Percentiles rank a stretch among this genome's conserved stretches.
Evolutionary conservation across 164 flowering plant genomes (phyloP).

Genomic region (Cinnamomum chago): DNA sequence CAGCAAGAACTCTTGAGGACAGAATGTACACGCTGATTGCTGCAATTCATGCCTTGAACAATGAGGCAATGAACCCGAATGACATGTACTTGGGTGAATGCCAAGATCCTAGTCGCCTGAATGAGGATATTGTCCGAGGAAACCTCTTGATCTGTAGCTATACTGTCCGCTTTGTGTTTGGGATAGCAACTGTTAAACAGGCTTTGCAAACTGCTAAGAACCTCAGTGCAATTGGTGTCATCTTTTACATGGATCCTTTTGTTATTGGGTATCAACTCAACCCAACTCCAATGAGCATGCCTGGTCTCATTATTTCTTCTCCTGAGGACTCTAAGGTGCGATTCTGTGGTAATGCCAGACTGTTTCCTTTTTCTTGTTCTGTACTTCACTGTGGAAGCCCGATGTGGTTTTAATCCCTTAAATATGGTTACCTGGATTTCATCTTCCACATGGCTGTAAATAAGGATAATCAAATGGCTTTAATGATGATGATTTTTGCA

Average conservation of each 20-base stretch:
- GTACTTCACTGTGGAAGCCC: neutral
- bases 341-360: neutral
- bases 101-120: slow-evolving; percentile 67
- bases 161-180: slow-evolving; percentile 89
- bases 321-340: slow-evolving; percentile 86
- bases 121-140: slow-evolving; percentile 56
- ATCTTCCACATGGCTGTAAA: too few species aligned
- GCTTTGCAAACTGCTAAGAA: slow-evolving; percentile 76
- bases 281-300: slow-evolving; percentile 78
- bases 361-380: neutral
- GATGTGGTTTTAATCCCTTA: neutral
- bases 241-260: slow-evolving; percentile 93
- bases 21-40: slow-evolving; percentile 59
- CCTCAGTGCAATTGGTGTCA: slow-evolving; percentile 83
- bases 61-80: slow-evolving; percentile 38
- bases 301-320: slow-evolving; percentile 82
- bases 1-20: slow-evolving; percentile 68
- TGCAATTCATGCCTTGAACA: slow-evolving; percentile 73
- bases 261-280: slow-evolving; percentile 90
- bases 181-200: slow-evolving; percentile 77
- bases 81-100: slow-evolving; percentile 87
- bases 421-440: too few species aligned
- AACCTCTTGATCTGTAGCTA: slow-evolving; percentile 92
- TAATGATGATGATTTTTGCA: too few species aligned
- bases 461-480: too few species aligned